Conservation (phyloP, 768 basidiomycete species). For the Amanita thiersii region DNA sequence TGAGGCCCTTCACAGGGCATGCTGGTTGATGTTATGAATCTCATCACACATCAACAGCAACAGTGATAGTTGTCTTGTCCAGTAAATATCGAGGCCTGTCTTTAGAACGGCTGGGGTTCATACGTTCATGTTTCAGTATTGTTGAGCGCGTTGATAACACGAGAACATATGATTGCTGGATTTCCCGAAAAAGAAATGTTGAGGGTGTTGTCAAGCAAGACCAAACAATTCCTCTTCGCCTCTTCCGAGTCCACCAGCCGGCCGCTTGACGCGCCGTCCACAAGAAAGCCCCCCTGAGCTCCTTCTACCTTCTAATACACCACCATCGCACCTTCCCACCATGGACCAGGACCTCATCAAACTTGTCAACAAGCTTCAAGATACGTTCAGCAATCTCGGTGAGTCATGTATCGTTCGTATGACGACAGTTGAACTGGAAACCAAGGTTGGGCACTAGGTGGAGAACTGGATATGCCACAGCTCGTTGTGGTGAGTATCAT, state of each 20-base stretch:
- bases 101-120: no score
- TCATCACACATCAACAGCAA: no score
- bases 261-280: neutral
- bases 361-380: slow-evolving; percentile 92
- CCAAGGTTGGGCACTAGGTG: slow-evolving; percentile 38
- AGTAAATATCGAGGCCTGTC: no score
- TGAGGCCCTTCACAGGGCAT: no score
- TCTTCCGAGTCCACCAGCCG: neutral
- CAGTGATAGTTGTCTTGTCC: no score
- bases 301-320: neutral
- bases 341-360: slow-evolving; percentile 96
- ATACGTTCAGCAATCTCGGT: slow-evolving; percentile 87
- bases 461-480: slow-evolving; percentile 91
- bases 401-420: slow-evolving; percentile 19
- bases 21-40: no score
- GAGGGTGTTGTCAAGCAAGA: neutral
- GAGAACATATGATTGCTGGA: no score
- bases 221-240: no score
- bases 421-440: slow-evolving; percentile 11
- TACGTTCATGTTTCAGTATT: no score
- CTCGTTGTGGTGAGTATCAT: slow-evolving; percentile 66
- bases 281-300: neutral
- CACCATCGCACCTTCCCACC: slow-evolving; percentile 6
- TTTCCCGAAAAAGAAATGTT: no score
- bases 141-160: no score